Evolutionary conservation across 1,284 basidiomycete species (phyloP), one percentile per base, ranked within the genome.

Genomic region (Cutaneotrichosporon dermatis): DNA sequence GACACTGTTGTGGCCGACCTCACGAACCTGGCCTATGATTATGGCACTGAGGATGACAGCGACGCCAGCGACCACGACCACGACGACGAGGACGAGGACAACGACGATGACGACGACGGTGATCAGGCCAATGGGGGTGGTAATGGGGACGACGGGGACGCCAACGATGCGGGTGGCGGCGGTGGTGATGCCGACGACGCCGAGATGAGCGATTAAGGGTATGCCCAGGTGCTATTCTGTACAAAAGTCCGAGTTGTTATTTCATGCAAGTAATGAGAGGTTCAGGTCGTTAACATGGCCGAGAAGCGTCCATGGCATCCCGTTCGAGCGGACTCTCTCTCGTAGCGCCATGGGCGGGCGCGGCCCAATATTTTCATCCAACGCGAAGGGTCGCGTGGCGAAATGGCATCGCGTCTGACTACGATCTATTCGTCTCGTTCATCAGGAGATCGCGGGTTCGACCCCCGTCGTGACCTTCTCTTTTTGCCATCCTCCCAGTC

Each of bases 381-480:
- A 40, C 39, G 12, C 12, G 39, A 40, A 40, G 39, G 54, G 54
- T 55, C 54, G 54, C 54, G 54, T 55, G 54, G 54, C 54, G 42
- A 42, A 55, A 55, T 55, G 54, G 54, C 54, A 55, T 45, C 42
- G 54, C 44, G 54, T 55, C 54, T 55, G 54, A 55, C 54, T 55
- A 55, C 54, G 54, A 55, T 40, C 39, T 9, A 40, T 40, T 40
- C 39, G 39, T 40, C 39, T 40, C 39, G 39, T 40, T 40, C 39
- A 40, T 40, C 39, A 40, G 39, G 39, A 40, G 39, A 40, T 40
- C 39, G 39, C 39, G 39, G 39, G 39, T 40, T 40, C 39, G 39
- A 40, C 39, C 39, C 39, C 39, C 39, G 39, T 40, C 39, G 39
- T 40, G 39, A 40, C 39, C 39, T 40, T 40, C 39, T 9, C 39